phyloP scores from a whole-genome alignment of 768 basidiomycete genomes.

The Collybia sp. region DNA sequence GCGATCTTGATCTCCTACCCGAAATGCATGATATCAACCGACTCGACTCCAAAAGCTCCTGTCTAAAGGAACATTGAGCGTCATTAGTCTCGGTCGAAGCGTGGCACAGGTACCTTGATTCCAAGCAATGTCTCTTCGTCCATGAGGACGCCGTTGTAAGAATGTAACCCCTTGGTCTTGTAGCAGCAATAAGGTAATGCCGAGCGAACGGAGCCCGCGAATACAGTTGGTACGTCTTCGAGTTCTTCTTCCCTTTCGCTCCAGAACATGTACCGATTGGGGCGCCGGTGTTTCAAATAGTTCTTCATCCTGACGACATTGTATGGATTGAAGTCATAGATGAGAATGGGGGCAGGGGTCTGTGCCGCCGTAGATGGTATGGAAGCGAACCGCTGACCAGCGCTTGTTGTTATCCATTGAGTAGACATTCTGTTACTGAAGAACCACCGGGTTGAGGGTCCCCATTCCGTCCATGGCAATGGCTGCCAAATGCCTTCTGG shows the following conservation, averaged over 20 bases:
- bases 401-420: slow-evolving; percentile 34
- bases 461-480: too few relatives aligned
- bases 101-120: too few relatives aligned
- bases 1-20: too few relatives aligned
- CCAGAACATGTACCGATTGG: not conserved
- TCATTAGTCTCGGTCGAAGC: too few relatives aligned
- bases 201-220: not conserved
- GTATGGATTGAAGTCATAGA: too few relatives aligned
- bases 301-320: too few relatives aligned
- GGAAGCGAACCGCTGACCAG: slow-evolving; percentile 26
- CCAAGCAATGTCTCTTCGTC: not conserved
- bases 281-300: not conserved
- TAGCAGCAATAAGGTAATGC: not conserved
- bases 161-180: not conserved
- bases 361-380: slow-evolving; percentile 7
- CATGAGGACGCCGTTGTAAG: not conserved
- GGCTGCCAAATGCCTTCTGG: too few relatives aligned
- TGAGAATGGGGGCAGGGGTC: not conserved
- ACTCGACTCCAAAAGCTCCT: too few relatives aligned
- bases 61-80: too few relatives aligned
- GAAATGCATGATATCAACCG: too few relatives aligned
- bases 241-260: not conserved
- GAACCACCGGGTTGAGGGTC: slow-evolving; percentile 27
- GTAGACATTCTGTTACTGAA: slow-evolving; percentile 22
- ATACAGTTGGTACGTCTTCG: not conserved